phyloP scores from a whole-genome alignment of 2,329 filamentous ascomycete genomes.

The Fusarium praegraminearum region DNA sequence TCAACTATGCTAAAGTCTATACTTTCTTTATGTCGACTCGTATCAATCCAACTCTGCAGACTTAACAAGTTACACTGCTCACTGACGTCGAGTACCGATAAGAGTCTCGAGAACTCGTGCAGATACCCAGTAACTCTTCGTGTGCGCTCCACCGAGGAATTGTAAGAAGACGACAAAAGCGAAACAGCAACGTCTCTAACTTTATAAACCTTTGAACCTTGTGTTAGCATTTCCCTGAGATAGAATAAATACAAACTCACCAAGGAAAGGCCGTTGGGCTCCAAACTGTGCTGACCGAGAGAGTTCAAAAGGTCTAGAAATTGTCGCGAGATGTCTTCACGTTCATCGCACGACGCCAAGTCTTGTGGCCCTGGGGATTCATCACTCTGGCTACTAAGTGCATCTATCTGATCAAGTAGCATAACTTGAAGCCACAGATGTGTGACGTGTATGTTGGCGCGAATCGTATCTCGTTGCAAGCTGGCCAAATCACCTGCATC shows the following conservation, averaged over 20 bases:
- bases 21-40: neutral
- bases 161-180: neutral
- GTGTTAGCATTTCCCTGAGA: too few species aligned
- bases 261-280: neutral
- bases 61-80: neutral
- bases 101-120: neutral
- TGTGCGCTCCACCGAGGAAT: too few species aligned
- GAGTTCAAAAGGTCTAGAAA: neutral
- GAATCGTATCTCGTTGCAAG: neutral
- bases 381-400: neutral
- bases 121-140: neutral
- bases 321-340: neutral
- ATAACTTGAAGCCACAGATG: neutral
- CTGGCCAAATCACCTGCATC: neutral
- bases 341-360: neutral
- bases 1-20: neutral
- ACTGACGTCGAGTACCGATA: neutral
- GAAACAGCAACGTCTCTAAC: neutral
- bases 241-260: neutral
- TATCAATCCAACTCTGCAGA: neutral
- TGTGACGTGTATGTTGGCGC: neutral
- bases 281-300: neutral
- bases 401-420: neutral
- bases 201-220: neutral
- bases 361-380: rapidly evolving